Conservation (phyloP, 306 rosid genomes). For the Trifolium repens region DNA sequence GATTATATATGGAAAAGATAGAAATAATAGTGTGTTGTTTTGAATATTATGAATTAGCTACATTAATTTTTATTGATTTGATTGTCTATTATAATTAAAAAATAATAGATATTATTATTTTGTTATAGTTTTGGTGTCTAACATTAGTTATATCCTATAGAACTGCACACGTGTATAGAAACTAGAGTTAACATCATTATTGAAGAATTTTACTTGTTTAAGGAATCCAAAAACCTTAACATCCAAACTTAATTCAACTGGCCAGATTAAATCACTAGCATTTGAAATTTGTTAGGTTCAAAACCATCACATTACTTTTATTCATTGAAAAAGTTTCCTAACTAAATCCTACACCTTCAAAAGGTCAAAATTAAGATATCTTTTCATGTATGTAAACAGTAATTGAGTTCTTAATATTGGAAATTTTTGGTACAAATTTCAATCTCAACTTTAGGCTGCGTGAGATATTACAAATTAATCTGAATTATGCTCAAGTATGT, state of each 20-base stretch:
- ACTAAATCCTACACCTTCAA: conserved; percentile 6
- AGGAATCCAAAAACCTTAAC: neutral
- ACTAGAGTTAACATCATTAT: neutral
- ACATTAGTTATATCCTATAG: too few relatives aligned
- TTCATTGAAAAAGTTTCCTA: neutral
- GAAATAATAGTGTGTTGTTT: too few relatives aligned
- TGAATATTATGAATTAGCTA: too few relatives aligned
- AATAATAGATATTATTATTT: too few relatives aligned
- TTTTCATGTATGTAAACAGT: neutral
- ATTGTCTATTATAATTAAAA: too few relatives aligned
- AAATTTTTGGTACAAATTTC: conserved; percentile 19
- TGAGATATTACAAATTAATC: conserved; percentile 1
- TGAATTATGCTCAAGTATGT: conserved; percentile 33
- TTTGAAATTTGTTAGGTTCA: conserved; percentile 48
- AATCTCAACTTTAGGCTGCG: conserved; percentile 24
- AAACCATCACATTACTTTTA: conserved; percentile 38
- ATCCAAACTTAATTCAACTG: neutral
- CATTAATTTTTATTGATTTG: too few relatives aligned
- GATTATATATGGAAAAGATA: too few relatives aligned
- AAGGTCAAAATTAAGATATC: conserved; percentile 19
- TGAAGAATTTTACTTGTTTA: neutral
- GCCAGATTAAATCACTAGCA: neutral
- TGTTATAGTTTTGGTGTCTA: too few relatives aligned
- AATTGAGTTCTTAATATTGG: conserved; percentile 21
- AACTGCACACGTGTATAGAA: neutral